These are phyloP conservation scores for Aspergillus quadricinctus DNA, from an alignment of 2,329 filamentous ascomycete genomes.

Conservation along the genomic window DNA sequence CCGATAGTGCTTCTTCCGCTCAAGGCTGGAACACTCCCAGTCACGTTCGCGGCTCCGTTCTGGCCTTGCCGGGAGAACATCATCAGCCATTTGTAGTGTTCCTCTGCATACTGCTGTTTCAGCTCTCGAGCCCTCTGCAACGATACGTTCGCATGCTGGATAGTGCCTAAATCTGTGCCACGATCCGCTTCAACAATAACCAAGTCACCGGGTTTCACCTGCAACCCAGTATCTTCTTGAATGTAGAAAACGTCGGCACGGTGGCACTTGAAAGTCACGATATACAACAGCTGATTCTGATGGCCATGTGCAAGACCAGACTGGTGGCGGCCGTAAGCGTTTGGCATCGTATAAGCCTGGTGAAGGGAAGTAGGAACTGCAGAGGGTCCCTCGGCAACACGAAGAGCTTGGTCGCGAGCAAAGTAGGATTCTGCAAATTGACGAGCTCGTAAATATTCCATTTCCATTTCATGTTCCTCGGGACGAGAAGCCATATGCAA, in stretches of 20 bases:
- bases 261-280: conserved; percentile 95
- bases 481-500: conserved; percentile 30
- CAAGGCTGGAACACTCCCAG: conserved; percentile 59
- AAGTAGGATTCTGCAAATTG: conserved; percentile 43
- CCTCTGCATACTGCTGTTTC: conserved; percentile 87
- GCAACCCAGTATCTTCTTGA: conserved; percentile 88
- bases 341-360: conserved; percentile 37
- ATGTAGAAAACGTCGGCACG: conserved; percentile 96
- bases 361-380: conserved; percentile 34
- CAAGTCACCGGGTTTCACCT: conserved; percentile 83
- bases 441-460: conserved; percentile 37
- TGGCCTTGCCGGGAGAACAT: conserved; percentile 84
- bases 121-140: conserved; percentile 82
- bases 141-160: conserved; percentile 81
- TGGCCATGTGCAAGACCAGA: conserved; percentile 33
- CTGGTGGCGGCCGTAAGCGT: conserved; percentile 36
- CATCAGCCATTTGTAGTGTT: conserved; percentile 98
- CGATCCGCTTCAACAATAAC: conserved; percentile 98
- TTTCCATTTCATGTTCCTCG: conserved; percentile 29
- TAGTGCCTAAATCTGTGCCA: conserved; percentile 90
- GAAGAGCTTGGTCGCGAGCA: conserved; percentile 34
- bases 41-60: conserved; percentile 38
- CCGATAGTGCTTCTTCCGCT: conserved; percentile 67
- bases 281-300: conserved; percentile 53
- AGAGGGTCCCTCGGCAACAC: conserved; percentile 30